phyloP scores from a whole-genome alignment of 345 rosid genomes.

The Garcia nutans region DNA sequence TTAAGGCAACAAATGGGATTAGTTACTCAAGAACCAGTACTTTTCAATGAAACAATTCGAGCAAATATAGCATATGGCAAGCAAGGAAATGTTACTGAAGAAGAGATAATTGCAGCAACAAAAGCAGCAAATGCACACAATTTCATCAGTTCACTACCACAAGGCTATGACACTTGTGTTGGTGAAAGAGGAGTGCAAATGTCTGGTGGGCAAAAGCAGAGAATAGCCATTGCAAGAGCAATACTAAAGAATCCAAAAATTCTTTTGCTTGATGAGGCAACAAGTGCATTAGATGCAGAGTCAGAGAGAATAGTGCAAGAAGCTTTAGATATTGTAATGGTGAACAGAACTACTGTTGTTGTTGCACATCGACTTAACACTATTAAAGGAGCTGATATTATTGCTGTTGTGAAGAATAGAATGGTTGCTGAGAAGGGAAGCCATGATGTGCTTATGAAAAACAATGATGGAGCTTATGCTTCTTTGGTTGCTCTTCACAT shows the following conservation, averaged over 20 bases:
- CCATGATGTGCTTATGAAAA: conserved; percentile 52
- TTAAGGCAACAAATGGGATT: conserved; percentile 31
- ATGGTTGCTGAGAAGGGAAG: conserved; percentile 60
- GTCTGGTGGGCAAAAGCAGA: conserved; percentile 71
- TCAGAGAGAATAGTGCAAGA: conserved; percentile 64
- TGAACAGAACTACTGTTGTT: conserved; percentile 53
- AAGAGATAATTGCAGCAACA: conserved; percentile 57
- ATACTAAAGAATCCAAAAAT: conserved; percentile 63
- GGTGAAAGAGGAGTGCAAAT: conserved; percentile 73
- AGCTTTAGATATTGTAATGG: conserved; percentile 66
- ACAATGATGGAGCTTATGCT: conserved; percentile 35
- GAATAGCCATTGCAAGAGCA: conserved; percentile 63
- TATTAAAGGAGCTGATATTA: conserved; percentile 54
- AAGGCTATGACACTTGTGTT: conserved; percentile 57
- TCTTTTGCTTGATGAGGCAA: conserved; percentile 69
- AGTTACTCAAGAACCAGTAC: no score
- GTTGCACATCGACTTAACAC: conserved; percentile 67
- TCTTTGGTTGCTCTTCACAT: conserved; percentile 42
- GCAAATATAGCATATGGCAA: conserved; percentile 62
- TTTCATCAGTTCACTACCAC: conserved; percentile 60
- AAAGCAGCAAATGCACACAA: conserved; percentile 57
- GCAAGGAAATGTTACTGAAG: conserved; percentile 44
- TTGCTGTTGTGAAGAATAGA: conserved; percentile 67
- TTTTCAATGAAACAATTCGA: conserved; percentile 11
- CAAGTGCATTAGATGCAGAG: conserved; percentile 70